Evolutionary conservation across 345 rosid species (phyloP).

Genomic region (Hypericum perforatum): DNA sequence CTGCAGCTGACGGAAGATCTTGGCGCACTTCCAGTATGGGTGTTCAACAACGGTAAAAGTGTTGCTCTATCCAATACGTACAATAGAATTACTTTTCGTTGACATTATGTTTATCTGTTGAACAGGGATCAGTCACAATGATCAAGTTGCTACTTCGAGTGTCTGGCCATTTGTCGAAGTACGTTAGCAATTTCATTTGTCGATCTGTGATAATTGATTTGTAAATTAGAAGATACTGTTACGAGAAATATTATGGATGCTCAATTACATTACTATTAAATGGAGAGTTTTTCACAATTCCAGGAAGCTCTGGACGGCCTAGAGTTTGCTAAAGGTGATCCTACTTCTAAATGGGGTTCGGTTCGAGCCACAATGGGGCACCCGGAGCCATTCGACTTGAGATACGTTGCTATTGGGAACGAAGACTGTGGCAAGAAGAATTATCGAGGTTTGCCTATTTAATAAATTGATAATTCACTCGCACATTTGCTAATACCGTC

Average conservation of each 20-base stretch:
- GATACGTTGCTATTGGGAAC: slow-evolving; percentile 5
- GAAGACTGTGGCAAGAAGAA: not conserved
- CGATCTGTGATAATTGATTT: not conserved
- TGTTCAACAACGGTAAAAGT: not conserved
- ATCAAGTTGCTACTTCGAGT: not conserved
- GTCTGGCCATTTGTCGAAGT: not conserved
- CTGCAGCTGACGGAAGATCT: slow-evolving; percentile 1
- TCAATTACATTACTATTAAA: not conserved
- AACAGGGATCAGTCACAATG: not conserved
- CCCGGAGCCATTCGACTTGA: slow-evolving; percentile 2
- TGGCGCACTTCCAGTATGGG: slow-evolving; percentile 1
- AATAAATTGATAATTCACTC: not conserved
- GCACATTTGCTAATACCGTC: too few relatives aligned
- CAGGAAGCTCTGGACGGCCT: slow-evolving; percentile 1
- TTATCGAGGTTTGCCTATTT: not conserved
- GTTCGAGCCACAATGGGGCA: not conserved
- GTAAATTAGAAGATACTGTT: too few relatives aligned
- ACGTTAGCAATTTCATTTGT: not conserved
- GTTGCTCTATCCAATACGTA: too few relatives aligned
- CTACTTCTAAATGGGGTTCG: not conserved
- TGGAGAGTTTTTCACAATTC: not conserved
- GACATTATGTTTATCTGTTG: too few relatives aligned
- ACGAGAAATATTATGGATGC: too few relatives aligned
- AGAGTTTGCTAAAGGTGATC: not conserved
- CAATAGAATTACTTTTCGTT: too few relatives aligned